Evolutionary conservation across 176 grass and related monocot species (phyloP), one percentile per base, ranked within the genome.

Genomic region (Dendrocalamus sinicus): DNA sequence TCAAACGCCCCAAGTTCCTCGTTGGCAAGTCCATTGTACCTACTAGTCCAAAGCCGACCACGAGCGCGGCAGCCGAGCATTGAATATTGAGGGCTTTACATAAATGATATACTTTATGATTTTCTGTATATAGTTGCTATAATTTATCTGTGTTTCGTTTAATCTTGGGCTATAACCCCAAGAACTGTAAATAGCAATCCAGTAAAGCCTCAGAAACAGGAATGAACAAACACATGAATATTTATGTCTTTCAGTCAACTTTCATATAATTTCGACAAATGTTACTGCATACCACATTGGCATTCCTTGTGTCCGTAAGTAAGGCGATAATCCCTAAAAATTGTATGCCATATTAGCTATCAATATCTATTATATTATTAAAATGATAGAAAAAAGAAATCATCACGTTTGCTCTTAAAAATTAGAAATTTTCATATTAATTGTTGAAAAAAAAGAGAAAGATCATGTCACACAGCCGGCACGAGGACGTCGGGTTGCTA

Each of bases 1-100:
- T 0, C 0, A 89, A 28, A 28, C 82, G 71, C 3, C 82, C 90
- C 9, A 89, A 80, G 41, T 84, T 89, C 39, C 68, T 84, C 24
- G 73, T 89, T 67, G 81, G 75, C 17, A 89, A 89, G 12, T 72
- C 65, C 4, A 71, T 77, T 43, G 20, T 30, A 50, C 13, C 2
- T 26, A 47, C 78, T 12, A 39, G 9, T 64, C 39, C 47, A 6
- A 58, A 17, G 19, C 5, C 48, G 24, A 58, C 37, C 9, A 57
- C 62, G 2, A 75, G 70, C 8, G 2, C 16, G 7, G 22, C 41
- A 46, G 41, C 41, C 20, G 22, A 13, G 22, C 20, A 71, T 23
- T 70, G 69, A 71, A 44, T 22, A 46, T 46, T 10, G 11, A 71
- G 44, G 20, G 6, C 20, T 71, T 71, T 71, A 46, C 12, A 71